Evolutionary conservation across 768 basidiomycete genomes (phyloP).

Genomic region (Arthromyces matolae): DNA sequence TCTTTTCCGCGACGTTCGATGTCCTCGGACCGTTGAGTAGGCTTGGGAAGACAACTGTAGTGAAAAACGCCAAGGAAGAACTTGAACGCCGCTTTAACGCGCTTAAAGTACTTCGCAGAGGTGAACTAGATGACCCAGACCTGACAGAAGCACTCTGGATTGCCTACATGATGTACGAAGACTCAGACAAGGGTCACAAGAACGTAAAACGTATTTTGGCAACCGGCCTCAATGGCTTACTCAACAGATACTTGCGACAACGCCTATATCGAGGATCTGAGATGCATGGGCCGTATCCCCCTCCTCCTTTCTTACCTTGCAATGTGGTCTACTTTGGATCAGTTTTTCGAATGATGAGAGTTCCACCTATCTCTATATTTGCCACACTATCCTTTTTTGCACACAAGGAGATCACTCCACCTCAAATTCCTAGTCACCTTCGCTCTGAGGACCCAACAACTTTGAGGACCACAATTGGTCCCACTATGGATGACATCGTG

Average conservation of each 20-base stretch:
- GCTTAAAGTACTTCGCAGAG: conserved; percentile 42
- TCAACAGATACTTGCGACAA: conserved; percentile 36
- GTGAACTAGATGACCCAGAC: conserved; percentile 30
- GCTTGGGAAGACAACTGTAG: conserved; percentile 25
- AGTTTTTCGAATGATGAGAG: conserved; percentile 24
- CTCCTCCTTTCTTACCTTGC: conserved; percentile 25
- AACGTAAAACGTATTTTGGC: conserved; percentile 45
- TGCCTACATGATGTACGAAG: conserved; percentile 56
- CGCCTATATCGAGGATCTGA: conserved; percentile 36
- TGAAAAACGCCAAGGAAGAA: conserved; percentile 38
- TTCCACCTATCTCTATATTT: conserved; percentile 43
- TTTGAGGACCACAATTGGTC: conserved; percentile 31
- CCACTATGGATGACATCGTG: conserved; percentile 43
- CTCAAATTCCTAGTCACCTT: conserved; percentile 37
- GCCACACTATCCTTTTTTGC: conserved; percentile 47
- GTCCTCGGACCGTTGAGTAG: conserved; percentile 37
- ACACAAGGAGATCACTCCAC: conserved; percentile 33
- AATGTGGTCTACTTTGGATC: conserved; percentile 43
- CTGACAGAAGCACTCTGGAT: conserved; percentile 47
- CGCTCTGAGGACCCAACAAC: conserved; percentile 22
- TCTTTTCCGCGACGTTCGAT: conserved; percentile 51
- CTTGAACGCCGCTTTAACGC: conserved; percentile 40
- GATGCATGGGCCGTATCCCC: conserved; percentile 24
- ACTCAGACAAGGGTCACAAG: conserved; percentile 42
- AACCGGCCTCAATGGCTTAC: conserved; percentile 39